Base-by-base conservation (phyloP, 2,329 filamentous ascomycete species). In the Raffaelea ambrosiae region DNA sequence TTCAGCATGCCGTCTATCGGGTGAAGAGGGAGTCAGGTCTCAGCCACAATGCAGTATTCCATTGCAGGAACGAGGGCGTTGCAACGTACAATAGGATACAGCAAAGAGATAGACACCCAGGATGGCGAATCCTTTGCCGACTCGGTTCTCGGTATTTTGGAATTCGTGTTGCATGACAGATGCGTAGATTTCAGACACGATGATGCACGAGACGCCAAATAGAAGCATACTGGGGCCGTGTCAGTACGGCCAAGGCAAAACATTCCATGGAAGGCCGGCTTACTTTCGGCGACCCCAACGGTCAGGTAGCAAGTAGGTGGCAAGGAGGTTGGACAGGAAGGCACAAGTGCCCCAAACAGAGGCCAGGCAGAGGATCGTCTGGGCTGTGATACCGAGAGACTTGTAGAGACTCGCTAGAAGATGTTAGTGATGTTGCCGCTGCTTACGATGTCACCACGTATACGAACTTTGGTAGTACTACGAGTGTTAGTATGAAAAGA, bases 61-160 rank as follows among this genome's bases (percentile, higher is more conserved):
- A n/a, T n/a, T n/a, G n/a, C n/a, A n/a, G n/a, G n/a, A n/a, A n/a
- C n/a, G n/a, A 33, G 16, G 31, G 9, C 9, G 31, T 9, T 9
- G 31, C 9, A 20, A 58, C 69, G 53, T 55, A 74, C 71, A 79
- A 53, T 77, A 80, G 18, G 61, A 65, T 3, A 77, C 68, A 2
- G 74, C 76, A 51, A 79, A 80, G 1, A 80, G 62, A 51, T 79
- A 81, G 22, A 81, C 79, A 0, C 76, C 77, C 1, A 80, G 61
- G 23, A 81, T 70, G 1, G 77, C 73, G 55, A 80, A 81, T 0
- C 74, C 77, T 55, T 81, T 79, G 35, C 77, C 77, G 23, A 78
- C 56, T 4, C 62, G 61, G 56, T 79, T 79, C 48, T 75, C 58
- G 0, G 71, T 76, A 51, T 75, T 64, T 55, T 79, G 74, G 56